These are phyloP conservation scores for Trametes sanguinea DNA, from an alignment of 768 basidiomycete genomes.

Conservation along the genomic window DNA sequence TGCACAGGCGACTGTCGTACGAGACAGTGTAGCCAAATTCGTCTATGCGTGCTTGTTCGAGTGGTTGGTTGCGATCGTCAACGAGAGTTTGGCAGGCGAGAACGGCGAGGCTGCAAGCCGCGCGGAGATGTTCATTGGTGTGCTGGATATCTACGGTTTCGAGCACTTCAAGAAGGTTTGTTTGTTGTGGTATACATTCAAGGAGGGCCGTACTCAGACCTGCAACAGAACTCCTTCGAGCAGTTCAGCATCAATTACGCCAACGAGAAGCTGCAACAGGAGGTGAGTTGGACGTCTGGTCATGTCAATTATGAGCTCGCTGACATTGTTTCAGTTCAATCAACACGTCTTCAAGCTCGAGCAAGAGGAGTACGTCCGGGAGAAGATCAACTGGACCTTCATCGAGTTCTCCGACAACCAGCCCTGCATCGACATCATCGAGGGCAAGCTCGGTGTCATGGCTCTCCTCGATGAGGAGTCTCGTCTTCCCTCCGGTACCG, in stretches of 20 bases:
- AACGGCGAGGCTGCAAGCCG: constrained; percentile 85
- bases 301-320: background rate
- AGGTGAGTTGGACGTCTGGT: constrained; percentile 51
- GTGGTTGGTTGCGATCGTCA: constrained; percentile 96
- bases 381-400: constrained; percentile 99
- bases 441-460: constrained; percentile 94
- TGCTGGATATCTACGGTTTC: constrained; percentile 96
- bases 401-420: constrained; percentile 99
- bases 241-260: constrained; percentile 99
- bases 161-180: constrained; percentile 94
- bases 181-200: background rate
- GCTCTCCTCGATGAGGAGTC: constrained; percentile 97
- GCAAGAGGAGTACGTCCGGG: constrained; percentile 98
- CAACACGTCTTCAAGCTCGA: constrained; percentile 99
- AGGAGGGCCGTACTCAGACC: background rate
- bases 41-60: constrained; percentile 99
- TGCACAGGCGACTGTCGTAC: constrained; percentile 88
- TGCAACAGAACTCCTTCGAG: constrained; percentile 78
- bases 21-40: constrained; percentile 97
- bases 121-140: constrained; percentile 99
- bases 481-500: constrained; percentile 90
- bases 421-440: constrained; percentile 97
- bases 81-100: constrained; percentile 96
- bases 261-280: constrained; percentile 97
- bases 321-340: constrained; percentile 69